phyloP scores from a whole-genome alignment of 768 basidiomycete genomes.

The Phlebiopsis gigantea region DNA sequence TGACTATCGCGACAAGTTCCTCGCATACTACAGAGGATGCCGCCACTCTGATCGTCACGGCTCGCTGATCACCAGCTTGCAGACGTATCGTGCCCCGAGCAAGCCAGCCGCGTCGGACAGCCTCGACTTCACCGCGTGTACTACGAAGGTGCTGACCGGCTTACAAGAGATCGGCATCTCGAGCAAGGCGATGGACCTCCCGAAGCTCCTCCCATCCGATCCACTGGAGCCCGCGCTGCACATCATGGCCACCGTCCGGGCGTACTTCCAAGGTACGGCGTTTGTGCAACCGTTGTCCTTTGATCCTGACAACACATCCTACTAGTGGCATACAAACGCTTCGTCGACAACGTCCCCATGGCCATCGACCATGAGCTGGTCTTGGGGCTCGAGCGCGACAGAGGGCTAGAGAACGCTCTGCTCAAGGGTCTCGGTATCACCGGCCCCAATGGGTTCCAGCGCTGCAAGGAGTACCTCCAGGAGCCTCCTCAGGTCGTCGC shows the following conservation, averaged over 20 bases:
- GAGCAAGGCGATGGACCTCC: constrained; percentile 36
- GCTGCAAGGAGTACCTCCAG: constrained; percentile 47
- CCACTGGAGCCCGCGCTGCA: constrained; percentile 48
- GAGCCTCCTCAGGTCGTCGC: constrained; percentile 42
- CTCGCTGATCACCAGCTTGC: constrained; percentile 11
- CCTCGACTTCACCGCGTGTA: constrained; percentile 14
- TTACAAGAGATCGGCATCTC: constrained; percentile 28
- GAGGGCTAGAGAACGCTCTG: constrained; percentile 40
- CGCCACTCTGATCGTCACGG: constrained; percentile 14
- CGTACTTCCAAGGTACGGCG: constrained; percentile 65
- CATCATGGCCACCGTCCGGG: constrained; percentile 70
- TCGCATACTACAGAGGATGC: constrained; percentile 20
- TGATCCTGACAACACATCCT: neutral
- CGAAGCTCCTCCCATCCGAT: constrained; percentile 46
- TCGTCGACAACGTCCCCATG: constrained; percentile 38
- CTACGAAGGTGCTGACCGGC: constrained; percentile 31
- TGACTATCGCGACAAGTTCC: constrained; percentile 34
- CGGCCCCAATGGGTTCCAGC: constrained; percentile 37
- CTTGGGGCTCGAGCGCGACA: constrained; percentile 41
- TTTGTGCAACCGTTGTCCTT: neutral
- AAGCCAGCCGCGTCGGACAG: neutral
- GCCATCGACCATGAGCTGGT: constrained; percentile 47
- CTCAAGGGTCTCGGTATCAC: constrained; percentile 47
- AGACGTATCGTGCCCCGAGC: neutral
- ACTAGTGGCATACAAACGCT: constrained; percentile 40